Conservation (phyloP, 1,139 yeast species). For the Pichia sp. region DNA sequence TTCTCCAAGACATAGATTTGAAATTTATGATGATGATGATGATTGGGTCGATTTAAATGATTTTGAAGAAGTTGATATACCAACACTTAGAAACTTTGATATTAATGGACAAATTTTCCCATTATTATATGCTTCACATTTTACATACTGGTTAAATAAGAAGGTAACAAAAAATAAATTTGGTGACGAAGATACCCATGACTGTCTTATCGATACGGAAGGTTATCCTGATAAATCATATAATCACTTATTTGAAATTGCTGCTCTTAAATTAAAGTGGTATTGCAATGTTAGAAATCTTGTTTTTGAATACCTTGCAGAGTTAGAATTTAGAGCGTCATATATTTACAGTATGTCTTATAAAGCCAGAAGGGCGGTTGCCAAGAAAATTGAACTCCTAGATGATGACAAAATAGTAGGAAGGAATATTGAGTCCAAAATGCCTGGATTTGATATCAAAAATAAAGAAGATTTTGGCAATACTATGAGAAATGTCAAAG, state of each 20-base stretch:
- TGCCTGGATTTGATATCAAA: neutral
- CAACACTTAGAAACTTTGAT: slow-evolving; percentile 30
- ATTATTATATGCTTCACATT: slow-evolving; percentile 61
- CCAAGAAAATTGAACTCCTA: neutral
- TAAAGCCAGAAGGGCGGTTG: slow-evolving; percentile 10
- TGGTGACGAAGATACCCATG: slow-evolving; percentile 30
- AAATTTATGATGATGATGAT: slow-evolving; percentile 23
- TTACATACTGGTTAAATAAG: slow-evolving; percentile 52
- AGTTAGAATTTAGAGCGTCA: slow-evolving; percentile 56
- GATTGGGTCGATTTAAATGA: slow-evolving; percentile 81
- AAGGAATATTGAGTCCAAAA: neutral
- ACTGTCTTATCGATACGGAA: slow-evolving; percentile 33
- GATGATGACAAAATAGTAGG: neutral
- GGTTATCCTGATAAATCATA: slow-evolving; percentile 26
- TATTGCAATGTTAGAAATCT: slow-evolving; percentile 61
- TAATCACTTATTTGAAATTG: slow-evolving; percentile 70
- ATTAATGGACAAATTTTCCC: slow-evolving; percentile 49
- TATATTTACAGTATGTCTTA: slow-evolving; percentile 36
- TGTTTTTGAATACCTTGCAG: slow-evolving; percentile 57
- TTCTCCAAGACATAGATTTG: slow-evolving; percentile 28
- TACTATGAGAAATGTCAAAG: slow-evolving; percentile 42
- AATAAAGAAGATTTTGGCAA: slow-evolving; percentile 40
- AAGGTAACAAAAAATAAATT: slow-evolving; percentile 13
- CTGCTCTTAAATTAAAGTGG: slow-evolving; percentile 76
- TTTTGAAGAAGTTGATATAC: slow-evolving; percentile 62